These are phyloP conservation scores for Rhododendron molle DNA, from an alignment of 148 eudicot species.

Conservation along the genomic window DNA sequence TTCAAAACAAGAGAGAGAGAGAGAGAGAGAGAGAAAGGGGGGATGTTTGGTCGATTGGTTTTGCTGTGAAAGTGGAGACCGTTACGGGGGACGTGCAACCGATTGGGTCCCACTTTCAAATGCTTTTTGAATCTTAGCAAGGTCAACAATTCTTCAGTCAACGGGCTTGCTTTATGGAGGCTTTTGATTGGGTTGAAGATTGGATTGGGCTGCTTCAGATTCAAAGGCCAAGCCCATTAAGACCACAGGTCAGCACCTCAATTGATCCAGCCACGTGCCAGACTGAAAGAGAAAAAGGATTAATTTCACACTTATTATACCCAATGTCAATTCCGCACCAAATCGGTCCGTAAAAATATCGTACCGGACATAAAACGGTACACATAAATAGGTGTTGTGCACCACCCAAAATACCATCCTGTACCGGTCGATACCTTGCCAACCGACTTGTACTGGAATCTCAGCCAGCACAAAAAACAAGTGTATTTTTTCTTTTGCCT, in stretches of 20 bases:
- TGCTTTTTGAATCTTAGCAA: not conserved
- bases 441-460: too few species aligned
- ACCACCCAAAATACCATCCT: too few species aligned
- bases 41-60: not conserved
- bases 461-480: too few species aligned
- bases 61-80: conserved; percentile 13
- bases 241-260: not conserved
- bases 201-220: not conserved
- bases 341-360: too few species aligned
- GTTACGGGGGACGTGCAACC: not conserved
- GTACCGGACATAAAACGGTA: too few species aligned
- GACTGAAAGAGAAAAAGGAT: not conserved
- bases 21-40: not conserved
- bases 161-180: not conserved
- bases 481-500: too few species aligned
- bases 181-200: not conserved
- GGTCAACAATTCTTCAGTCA: not conserved
- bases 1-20: not conserved
- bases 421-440: too few species aligned
- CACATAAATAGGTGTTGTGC: too few species aligned
- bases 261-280: not conserved
- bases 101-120: not conserved
- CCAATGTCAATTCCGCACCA: too few species aligned
- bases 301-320: not conserved
- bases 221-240: not conserved